Percentiles rank a stretch among this genome's conserved stretches.
phyloP scores from a whole-genome alignment of 768 basidiomycete genomes.

The Suillus variegatus region DNA sequence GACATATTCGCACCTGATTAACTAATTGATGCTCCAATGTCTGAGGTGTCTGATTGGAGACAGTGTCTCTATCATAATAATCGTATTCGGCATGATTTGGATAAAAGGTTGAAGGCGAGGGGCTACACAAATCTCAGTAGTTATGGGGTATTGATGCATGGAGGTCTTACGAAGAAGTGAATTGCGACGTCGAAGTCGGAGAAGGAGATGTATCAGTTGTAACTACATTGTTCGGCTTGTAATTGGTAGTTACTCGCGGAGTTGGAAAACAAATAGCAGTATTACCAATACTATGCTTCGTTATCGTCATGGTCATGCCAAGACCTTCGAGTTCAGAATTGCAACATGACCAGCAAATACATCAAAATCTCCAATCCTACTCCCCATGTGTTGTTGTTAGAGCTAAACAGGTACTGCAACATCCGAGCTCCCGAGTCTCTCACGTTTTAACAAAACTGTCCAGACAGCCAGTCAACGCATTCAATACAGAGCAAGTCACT shows the following conservation, averaged over 20 bases:
- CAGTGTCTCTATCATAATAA: conserved; percentile 21
- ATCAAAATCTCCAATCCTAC: conserved; percentile 36
- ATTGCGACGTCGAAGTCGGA: conserved; percentile 29
- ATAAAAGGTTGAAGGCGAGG: conserved; percentile 31
- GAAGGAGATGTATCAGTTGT: conserved; percentile 35
- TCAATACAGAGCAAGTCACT: conserved; percentile 45
- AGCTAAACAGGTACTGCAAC: conserved; percentile 34
- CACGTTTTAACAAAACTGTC: not conserved
- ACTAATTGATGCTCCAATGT: conserved; percentile 24
- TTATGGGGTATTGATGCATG: conserved; percentile 1
- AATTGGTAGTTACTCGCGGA: not conserved
- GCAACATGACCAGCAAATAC: conserved; percentile 16
- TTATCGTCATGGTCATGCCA: no score
- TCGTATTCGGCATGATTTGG: conserved; percentile 42
- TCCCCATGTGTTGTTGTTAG: conserved; percentile 41
- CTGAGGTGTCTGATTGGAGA: conserved; percentile 15
- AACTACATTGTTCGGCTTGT: no score
- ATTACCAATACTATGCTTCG: no score
- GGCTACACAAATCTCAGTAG: conserved; percentile 20
- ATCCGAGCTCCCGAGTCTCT: not conserved
- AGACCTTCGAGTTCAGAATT: no score
- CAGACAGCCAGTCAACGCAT: conserved; percentile 71
- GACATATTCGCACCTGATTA: conserved; percentile 21
- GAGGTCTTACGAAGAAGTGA: conserved; percentile 30
- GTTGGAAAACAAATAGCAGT: not conserved